Evolutionary conservation across 2,329 filamentous ascomycete species (phyloP), one percentile per base, ranked within the genome.

Genomic region (Xylaria sp.): DNA sequence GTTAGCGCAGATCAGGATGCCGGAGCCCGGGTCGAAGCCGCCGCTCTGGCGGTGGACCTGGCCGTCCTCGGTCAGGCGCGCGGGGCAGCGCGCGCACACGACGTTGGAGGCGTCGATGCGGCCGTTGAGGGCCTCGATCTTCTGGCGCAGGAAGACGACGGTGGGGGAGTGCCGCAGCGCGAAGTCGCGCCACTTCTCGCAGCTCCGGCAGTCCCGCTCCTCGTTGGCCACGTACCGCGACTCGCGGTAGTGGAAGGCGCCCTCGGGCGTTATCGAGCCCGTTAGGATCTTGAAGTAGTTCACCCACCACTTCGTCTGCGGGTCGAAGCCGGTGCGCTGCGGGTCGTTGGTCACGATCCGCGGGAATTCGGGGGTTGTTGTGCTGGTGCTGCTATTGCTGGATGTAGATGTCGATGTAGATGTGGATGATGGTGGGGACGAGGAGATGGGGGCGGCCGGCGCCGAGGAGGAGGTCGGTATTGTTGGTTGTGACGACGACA

Each of bases 1-100:
- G 81, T 99, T 99, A 61, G 96, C 94, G 82, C 96, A 99, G 25
- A 99, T 86, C 77, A 97, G 80, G 72, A 99, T 98, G 46, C 96
- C 96, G 79, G 94, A 92, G 60, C 92, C 87, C 0, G 94, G 90
- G 79, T 91, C 91, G 80, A 98, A 98, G 0, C 96, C 96, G 32
- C 95, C 96, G 41, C 88, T 88, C 78, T 88, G 85, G 61, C 88
- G 83, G 78, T 92, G 90, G 57, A 91, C 85, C 61, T 87, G 84
- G 23, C 89, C 90, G 72, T 87, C 83, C 73, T 86, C 82, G 46
- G 84, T 85, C 41, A 89, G 80, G 39, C 85, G 82, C 15, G 87
- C 84, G 8, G 89, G 89, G 79, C 96, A 99, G 68, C 94, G 89
- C 32, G 90, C 87, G 80, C 96, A 99, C 52, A 91, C 86, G 68